Evolutionary conservation across 2,329 filamentous ascomycete species (phyloP), one percentile per base, ranked within the genome.

Genomic region (Furcasterigmium sp.): DNA sequence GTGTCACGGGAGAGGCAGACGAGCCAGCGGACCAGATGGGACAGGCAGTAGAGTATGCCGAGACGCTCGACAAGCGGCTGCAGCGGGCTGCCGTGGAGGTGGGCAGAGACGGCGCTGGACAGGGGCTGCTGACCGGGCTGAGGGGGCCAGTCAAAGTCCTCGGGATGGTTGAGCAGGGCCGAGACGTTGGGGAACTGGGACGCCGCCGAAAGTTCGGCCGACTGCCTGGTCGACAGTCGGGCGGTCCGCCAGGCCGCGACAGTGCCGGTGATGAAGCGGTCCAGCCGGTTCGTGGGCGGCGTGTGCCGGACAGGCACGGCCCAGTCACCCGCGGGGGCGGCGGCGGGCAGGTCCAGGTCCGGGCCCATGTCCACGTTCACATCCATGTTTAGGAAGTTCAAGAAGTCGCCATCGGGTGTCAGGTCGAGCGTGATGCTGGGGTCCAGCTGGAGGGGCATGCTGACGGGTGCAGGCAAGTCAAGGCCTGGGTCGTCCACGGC

Each of bases 181-280:
- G 51, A 51, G 21, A 58, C 55, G 39, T 53, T 55, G 1, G 52
- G 53, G 25, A 57, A 58, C 8, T 41, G 35, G 1, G 49, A 38
- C 15, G 46, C 38, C 2, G 41, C 39, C 10, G 39, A 30, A 30
- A 44, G 42, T 14, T 52, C 45, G 32, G 44, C 39, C 14, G 46
- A 39, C 4, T 29, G 26, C n/a, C 26, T n/a, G 11, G 11, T 10
- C 26, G 11, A n/a, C 26, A 11, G 26, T 7, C 10, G 10, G 26
- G 10, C 10, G 26, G 26, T n/a, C n/a, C 26, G 26, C 26, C 26
- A 29, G 26, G 26, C 11, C 26, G 26, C n/a, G 7, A 29, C n/a
- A 10, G 26, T 29, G 11, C n/a, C 26, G 26, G 26, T n/a, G n/a
- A 29, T 29, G 26, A 29, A 10, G 11, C n/a, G 10, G 26, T 29